These are phyloP conservation scores for Thielaviopsis euricoi DNA, from an alignment of 2,329 filamentous ascomycete genomes.

Conservation along the genomic window DNA sequence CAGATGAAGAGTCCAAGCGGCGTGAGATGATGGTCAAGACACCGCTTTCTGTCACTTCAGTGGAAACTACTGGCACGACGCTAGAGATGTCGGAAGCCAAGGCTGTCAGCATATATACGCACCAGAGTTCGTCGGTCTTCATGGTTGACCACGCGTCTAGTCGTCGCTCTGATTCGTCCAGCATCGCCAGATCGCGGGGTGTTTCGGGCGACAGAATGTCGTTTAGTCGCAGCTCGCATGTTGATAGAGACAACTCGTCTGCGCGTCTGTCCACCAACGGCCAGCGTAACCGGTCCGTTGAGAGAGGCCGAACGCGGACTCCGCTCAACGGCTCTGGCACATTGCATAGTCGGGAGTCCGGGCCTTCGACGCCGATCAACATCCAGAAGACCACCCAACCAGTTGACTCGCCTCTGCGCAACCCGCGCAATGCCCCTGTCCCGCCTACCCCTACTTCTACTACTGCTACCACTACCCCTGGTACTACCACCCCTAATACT, in stretches of 20 bases:
- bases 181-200: conserved; percentile 15
- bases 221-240: not conserved
- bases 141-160: conserved; percentile 38
- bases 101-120: conserved; percentile 44
- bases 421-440: conserved; percentile 41
- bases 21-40: conserved; percentile 16
- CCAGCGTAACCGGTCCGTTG: not conserved
- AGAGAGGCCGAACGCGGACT: conserved; percentile 4
- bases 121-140: conserved; percentile 47
- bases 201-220: conserved; percentile 1
- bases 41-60: conserved; percentile 44
- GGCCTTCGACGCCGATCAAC: conserved; percentile 16
- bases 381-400: conserved; percentile 36
- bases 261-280: not conserved
- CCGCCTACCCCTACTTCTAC: too few relatives aligned
- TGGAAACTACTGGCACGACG: conserved; percentile 46
- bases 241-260: not conserved
- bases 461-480: too few relatives aligned
- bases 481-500: too few relatives aligned
- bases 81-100: conserved; percentile 46
- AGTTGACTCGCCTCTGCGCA: conserved; percentile 44
- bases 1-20: conserved; percentile 5
- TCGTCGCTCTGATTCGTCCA: conserved; percentile 31
- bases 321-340: not conserved
- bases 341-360: not conserved